Evolutionary conservation across 345 rosid genomes (phyloP), one percentile per base, ranked within the genome.

Genomic region (Pseudoturritis turrita): DNA sequence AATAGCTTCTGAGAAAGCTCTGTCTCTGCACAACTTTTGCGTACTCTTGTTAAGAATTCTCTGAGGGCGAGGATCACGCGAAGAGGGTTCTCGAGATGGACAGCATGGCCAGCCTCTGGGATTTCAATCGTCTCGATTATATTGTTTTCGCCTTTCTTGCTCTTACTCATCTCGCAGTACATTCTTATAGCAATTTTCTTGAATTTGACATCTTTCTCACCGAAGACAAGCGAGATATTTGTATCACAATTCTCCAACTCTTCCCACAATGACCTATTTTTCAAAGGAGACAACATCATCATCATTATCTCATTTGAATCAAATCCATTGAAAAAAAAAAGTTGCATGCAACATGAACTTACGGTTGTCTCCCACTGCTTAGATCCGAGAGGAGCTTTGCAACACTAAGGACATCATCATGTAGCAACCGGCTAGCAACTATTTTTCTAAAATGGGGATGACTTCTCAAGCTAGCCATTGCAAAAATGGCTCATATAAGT

Each of bases 351-450:
- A 26, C 26, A 65, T 44, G 52, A 63, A 71, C 96, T 94, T 80
- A 94, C 98, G 62, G 89, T 71, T 94, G 98, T 58, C 95, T 82
- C 62, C 96, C 97, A 25, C 72, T 68, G 83, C 98, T 94, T 66
- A 91, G 78, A 68, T 81, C 92, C 0, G 95, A 87, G n/a, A 94
- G 80, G 77, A 78, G 80, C 75, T 78, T 85, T 14, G 97, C 91
- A 70, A 91, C 91, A 70, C 78, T 70, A 14, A 39, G 64, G 57
- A 82, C 77, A 81, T 94, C 88, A 39, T 68, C 77, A 28, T 89
- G 89, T 78, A 52, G 68, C 78, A 76, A 55, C 26, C 97, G 91
- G 71, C 87, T 83, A 64, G 81, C 63, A 67, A 74, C 82, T 70
- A 87, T 81, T 70, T 70, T 69, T 37, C 76, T 69, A 70, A 87